These are phyloP conservation scores for Exophiala xenobiotica DNA, from an alignment of 2,329 filamentous ascomycete genomes.

Conservation along the genomic window DNA sequence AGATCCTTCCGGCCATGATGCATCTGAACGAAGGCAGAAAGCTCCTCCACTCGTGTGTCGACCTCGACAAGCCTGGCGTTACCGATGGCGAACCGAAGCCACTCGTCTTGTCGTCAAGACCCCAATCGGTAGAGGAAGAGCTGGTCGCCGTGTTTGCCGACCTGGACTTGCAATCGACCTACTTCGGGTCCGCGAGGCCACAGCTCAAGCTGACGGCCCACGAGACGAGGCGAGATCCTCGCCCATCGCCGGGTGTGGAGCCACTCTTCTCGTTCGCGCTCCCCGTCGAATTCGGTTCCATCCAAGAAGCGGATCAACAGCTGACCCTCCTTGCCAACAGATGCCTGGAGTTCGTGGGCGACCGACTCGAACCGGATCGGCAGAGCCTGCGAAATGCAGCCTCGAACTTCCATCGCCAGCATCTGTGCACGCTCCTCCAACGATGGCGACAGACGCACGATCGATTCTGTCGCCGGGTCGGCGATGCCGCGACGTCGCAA, in stretches of 20 bases:
- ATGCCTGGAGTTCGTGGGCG: not conserved
- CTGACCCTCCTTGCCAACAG: not conserved
- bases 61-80: not conserved
- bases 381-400: not conserved
- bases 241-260: too few species aligned
- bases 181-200: not conserved
- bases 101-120: not conserved
- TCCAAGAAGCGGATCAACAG: not conserved
- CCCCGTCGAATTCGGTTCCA: not conserved
- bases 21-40: not conserved
- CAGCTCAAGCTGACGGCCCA: not conserved
- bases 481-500: not conserved
- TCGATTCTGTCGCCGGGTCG: too few species aligned
- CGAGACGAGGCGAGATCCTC: not conserved
- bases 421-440: not conserved
- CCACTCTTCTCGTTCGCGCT: not conserved
- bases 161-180: not conserved
- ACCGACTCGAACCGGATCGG: not conserved
- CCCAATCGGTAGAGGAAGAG: not conserved
- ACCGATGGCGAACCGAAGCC: not conserved
- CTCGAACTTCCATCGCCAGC: not conserved
- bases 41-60: not conserved
- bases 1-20: not conserved
- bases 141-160: not conserved
- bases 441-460: not conserved